Percentiles rank a stretch among this genome's conserved stretches.
Conservation (phyloP, 208 protist genomes). For the Trypanosoma congolense region DNA sequence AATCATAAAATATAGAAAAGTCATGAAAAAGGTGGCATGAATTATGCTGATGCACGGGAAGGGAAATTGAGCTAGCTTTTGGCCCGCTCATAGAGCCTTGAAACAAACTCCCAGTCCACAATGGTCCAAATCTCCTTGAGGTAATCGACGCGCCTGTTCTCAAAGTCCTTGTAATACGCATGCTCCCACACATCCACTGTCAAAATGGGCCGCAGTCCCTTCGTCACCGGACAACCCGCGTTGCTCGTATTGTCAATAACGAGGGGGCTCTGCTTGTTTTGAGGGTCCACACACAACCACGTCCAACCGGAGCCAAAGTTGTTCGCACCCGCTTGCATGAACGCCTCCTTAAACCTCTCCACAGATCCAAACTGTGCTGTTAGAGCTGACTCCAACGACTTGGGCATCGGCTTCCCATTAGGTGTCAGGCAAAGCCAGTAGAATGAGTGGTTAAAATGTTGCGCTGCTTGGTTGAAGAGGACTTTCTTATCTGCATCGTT, state of each 20-base stretch:
- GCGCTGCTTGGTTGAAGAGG: slow-evolving; percentile 87
- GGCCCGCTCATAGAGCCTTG: slow-evolving; percentile 40
- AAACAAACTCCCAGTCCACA: slow-evolving; percentile 89
- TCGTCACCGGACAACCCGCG: slow-evolving; percentile 78
- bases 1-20: no score
- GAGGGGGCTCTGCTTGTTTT: slow-evolving; percentile 49
- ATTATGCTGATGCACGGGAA: neutral
- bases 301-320: slow-evolving; percentile 95
- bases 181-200: slow-evolving; percentile 93
- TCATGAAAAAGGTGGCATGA: neutral
- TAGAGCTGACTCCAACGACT: slow-evolving; percentile 65
- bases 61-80: slow-evolving; percentile 17
- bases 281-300: slow-evolving; percentile 88
- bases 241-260: slow-evolving; percentile 89
- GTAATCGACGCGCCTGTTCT: slow-evolving; percentile 88
- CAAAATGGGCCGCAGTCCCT: slow-evolving; percentile 72
- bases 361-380: slow-evolving; percentile 73
- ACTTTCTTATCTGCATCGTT: slow-evolving; percentile 59
- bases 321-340: slow-evolving; percentile 60
- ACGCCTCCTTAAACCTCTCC: slow-evolving; percentile 86
- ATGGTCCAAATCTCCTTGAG: slow-evolving; percentile 85
- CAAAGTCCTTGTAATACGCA: slow-evolving; percentile 93
- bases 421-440: slow-evolving; percentile 84
- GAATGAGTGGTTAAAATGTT: slow-evolving; percentile 93
- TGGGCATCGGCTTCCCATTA: slow-evolving; percentile 58